These are phyloP conservation scores for Talaromyces piceae DNA, from an alignment of 2,329 filamentous ascomycete species.

Conservation along the genomic window DNA sequence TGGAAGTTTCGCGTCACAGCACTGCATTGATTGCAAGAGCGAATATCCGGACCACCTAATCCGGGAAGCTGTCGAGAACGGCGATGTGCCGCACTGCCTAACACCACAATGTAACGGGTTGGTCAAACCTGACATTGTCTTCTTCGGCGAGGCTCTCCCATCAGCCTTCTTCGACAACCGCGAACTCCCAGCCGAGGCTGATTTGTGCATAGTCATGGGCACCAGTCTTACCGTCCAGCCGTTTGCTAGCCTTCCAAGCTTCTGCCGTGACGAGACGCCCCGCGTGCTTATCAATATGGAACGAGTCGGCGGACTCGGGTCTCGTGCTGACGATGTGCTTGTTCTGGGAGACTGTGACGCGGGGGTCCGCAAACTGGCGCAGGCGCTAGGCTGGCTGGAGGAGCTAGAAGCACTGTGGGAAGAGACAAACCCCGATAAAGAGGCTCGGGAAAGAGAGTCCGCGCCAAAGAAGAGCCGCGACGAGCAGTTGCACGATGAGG, in stretches of 20 bases:
- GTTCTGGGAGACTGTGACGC: slow-evolving; percentile 75
- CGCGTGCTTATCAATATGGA: slow-evolving; percentile 84
- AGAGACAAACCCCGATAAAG: slow-evolving; percentile 54
- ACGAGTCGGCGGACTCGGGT: slow-evolving; percentile 69
- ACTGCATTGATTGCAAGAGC: slow-evolving; percentile 79
- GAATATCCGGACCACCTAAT: slow-evolving; percentile 68
- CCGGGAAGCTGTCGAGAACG: slow-evolving; percentile 58
- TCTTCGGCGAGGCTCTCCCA: slow-evolving; percentile 75
- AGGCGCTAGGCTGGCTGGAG: slow-evolving; percentile 73
- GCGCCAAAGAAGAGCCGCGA: slow-evolving; percentile 42
- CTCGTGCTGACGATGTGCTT: slow-evolving; percentile 74
- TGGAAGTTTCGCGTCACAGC: slow-evolving; percentile 85
- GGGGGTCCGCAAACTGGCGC: slow-evolving; percentile 70
- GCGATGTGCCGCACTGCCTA: slow-evolving; percentile 63
- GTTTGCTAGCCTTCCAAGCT: slow-evolving; percentile 70
- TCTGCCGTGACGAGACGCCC: slow-evolving; percentile 56
- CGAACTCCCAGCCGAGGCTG: slow-evolving; percentile 53
- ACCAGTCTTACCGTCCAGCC: slow-evolving; percentile 84
- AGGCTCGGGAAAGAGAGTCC: slow-evolving; percentile 40
- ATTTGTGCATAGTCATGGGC: slow-evolving; percentile 78
- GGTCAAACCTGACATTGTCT: slow-evolving; percentile 92
- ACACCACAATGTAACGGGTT: slow-evolving; percentile 60
- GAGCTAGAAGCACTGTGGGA: slow-evolving; percentile 76
- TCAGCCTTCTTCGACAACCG: slow-evolving; percentile 55
- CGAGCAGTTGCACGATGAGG: slow-evolving; percentile 50